Percentiles rank a stretch among this genome's conserved stretches.
Evolutionary conservation across 2,329 filamentous ascomycete genomes (phyloP).

Genomic region (Ceratocystiopsis minuta): DNA sequence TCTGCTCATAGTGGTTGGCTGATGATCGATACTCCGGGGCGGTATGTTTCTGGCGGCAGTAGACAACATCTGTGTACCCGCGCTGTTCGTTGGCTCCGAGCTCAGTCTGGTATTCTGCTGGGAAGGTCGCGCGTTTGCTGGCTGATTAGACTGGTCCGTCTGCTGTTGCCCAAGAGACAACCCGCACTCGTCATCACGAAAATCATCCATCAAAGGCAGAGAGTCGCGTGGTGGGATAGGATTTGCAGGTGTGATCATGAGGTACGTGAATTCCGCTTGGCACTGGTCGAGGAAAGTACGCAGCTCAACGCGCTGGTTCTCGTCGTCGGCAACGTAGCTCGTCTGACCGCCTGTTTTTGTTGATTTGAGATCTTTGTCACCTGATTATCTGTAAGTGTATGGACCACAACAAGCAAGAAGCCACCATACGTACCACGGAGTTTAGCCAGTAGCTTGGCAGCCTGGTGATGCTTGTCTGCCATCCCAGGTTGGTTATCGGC

Average conservation of each 20-base stretch:
- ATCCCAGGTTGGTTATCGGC: conserved; percentile 20
- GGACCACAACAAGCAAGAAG: neutral
- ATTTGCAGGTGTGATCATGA: conserved; percentile 50
- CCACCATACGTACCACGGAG: conserved; percentile 3
- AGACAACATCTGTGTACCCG: neutral
- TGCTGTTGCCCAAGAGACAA: conserved; percentile 24
- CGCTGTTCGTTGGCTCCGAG: neutral
- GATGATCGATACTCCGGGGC: neutral
- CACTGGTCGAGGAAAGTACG: conserved; percentile 46
- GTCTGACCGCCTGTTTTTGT: conserved; percentile 18
- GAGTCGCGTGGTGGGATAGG: conserved; percentile 47
- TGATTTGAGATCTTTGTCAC: conserved; percentile 17
- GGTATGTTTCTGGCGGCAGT: neutral
- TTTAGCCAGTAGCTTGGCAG: conserved; percentile 21
- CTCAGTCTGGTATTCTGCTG: conserved; percentile 16
- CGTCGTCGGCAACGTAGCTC: conserved; percentile 32
- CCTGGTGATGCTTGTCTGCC: conserved; percentile 31
- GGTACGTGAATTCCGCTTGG: conserved; percentile 47
- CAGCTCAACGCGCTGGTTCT: conserved; percentile 32
- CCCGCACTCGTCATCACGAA: conserved; percentile 36
- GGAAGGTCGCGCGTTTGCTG: conserved; percentile 3
- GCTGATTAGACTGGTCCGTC: conserved; percentile 12
- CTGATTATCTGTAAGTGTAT: conserved; percentile 7
- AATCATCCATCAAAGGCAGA: conserved; percentile 38
- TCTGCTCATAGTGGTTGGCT: neutral